A percentile compares a stretch with the other conserved stretches of the same genome.
These are phyloP conservation scores for Tylopilus rubrobrunneus DNA, from an alignment of 768 basidiomycete species.

Conservation along the genomic window DNA sequence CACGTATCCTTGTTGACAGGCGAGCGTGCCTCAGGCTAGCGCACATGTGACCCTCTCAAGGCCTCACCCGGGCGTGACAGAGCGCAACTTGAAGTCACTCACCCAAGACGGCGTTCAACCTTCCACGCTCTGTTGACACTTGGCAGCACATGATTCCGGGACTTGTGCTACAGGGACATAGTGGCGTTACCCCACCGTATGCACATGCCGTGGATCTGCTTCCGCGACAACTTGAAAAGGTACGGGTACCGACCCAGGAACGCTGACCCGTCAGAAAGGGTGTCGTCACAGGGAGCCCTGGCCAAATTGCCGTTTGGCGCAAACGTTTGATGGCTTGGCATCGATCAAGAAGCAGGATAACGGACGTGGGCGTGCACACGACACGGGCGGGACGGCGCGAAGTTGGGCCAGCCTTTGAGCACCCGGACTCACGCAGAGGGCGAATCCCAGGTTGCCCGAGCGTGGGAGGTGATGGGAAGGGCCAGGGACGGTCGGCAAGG, in stretches of 20 bases:
- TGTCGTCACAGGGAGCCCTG: not conserved
- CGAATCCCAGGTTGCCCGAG: not conserved
- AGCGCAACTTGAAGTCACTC: not conserved
- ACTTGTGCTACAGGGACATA: not conserved
- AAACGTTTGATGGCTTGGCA: not conserved
- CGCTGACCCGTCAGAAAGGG: not conserved
- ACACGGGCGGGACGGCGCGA: not conserved
- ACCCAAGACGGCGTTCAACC: not conserved
- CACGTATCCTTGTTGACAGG: not conserved
- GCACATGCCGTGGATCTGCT: not conserved
- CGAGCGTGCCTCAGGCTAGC: not conserved
- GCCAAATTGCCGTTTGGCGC: not conserved
- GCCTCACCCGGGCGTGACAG: not conserved
- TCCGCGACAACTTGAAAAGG: not conserved
- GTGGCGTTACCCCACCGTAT: not conserved
- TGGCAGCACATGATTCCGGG: not conserved
- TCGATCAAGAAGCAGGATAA: not conserved
- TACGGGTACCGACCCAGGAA: not conserved
- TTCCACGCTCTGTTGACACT: not conserved
- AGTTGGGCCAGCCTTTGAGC: no score
- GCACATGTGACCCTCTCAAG: not conserved
- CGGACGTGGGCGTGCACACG: not conserved
- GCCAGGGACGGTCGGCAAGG: not conserved
- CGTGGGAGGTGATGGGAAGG: slow-evolving; percentile 10
- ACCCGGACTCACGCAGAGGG: no score